Percentiles rank a stretch among this genome's conserved stretches.
These are phyloP conservation scores for Oryza punctata DNA, from an alignment of 176 grass and related monocot species.

Conservation along the genomic window DNA sequence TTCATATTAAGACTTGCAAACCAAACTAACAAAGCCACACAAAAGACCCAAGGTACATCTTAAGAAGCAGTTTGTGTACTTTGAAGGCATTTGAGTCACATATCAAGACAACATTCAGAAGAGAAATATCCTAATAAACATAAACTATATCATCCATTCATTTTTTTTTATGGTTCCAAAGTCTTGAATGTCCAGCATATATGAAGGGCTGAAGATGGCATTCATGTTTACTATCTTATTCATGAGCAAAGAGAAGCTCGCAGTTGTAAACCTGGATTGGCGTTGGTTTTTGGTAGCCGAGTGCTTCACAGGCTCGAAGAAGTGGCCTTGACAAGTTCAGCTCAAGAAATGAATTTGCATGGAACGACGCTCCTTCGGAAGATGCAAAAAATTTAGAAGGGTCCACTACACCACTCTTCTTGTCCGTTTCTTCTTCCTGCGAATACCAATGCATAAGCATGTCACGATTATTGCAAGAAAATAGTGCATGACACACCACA, in stretches of 20 bases:
- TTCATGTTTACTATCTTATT: not conserved
- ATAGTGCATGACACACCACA: not conserved
- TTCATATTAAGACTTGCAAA: not conserved
- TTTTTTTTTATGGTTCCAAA: not conserved
- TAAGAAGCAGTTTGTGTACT: not conserved
- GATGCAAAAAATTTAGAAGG: conserved; percentile 67
- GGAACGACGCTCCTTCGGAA: conserved; percentile 75
- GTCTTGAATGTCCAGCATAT: not conserved
- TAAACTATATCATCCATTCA: not conserved
- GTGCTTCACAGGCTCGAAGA: conserved; percentile 83
- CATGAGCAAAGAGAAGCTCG: not conserved
- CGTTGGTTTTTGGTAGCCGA: conserved; percentile 94
- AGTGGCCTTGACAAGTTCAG: conserved; percentile 87
- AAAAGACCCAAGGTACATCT: not conserved
- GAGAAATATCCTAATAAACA: not conserved
- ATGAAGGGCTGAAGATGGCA: not conserved
- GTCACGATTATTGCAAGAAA: not conserved
- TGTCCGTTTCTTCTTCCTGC: conserved; percentile 31
- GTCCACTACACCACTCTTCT: conserved; percentile 3
- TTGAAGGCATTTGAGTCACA: not conserved
- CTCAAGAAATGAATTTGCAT: conserved; percentile 91
- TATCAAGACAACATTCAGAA: not conserved
- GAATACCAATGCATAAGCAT: conserved; percentile 1
- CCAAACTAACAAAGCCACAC: not conserved
- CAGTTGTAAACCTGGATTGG: conserved; percentile 79